phyloP scores from a whole-genome alignment of 176 grass and related monocot genomes.

The Phoenix roebelenii region DNA sequence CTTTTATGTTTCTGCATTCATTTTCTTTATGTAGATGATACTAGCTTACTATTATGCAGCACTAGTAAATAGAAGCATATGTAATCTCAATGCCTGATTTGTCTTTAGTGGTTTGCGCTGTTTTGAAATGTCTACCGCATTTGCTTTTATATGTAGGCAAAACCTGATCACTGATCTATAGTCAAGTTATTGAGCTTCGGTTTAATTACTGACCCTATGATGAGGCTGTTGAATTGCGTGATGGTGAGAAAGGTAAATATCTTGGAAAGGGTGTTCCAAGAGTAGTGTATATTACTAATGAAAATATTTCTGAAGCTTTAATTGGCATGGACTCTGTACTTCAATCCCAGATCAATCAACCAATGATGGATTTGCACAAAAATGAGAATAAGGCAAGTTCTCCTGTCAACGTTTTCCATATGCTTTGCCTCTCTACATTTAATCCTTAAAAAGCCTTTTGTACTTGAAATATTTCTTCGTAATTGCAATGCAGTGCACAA shows the following conservation, averaged over 20 bases:
- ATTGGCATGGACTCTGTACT: constrained; percentile 86
- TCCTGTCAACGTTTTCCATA: too few relatives aligned
- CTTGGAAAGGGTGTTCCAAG: constrained; percentile 64
- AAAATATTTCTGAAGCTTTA: constrained; percentile 86
- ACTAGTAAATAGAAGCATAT: too few relatives aligned
- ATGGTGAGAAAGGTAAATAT: constrained; percentile 53
- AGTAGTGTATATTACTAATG: constrained; percentile 66
- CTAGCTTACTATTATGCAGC: too few relatives aligned
- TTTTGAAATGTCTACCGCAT: too few relatives aligned
- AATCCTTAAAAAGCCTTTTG: too few relatives aligned
- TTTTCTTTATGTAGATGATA: too few relatives aligned
- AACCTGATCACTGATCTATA: not conserved
- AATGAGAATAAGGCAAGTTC: constrained; percentile 58
- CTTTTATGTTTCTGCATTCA: too few relatives aligned
- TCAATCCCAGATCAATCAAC: constrained; percentile 93
- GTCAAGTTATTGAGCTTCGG: not conserved
- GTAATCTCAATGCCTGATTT: too few relatives aligned
- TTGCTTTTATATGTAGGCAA: not conserved
- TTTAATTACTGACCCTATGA: not conserved
- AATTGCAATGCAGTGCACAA: too few relatives aligned
- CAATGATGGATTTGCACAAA: constrained; percentile 96
- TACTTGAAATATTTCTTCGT: too few relatives aligned
- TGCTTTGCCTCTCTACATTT: too few relatives aligned
- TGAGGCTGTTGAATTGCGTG: constrained; percentile 46
- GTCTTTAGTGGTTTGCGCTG: too few relatives aligned